Percentiles rank a stretch among this genome's conserved stretches.
These are phyloP conservation scores for Tulasnella sp. DNA, from an alignment of 768 basidiomycete species.

Conservation along the genomic window DNA sequence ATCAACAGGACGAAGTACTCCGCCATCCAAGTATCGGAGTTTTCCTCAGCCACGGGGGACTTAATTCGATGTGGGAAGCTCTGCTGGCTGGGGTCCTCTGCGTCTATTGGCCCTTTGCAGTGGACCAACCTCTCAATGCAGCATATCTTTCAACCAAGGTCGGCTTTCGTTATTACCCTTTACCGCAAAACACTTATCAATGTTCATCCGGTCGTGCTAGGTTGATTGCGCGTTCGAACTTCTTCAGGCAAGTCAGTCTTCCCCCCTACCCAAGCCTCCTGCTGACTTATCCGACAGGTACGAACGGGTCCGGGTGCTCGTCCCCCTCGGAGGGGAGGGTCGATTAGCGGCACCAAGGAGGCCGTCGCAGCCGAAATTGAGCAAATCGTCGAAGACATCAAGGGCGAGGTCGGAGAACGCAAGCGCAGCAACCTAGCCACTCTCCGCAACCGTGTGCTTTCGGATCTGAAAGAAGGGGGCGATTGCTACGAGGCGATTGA, in stretches of 20 bases:
- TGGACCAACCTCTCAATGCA: slow-evolving; percentile 5
- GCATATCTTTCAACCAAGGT: slow-evolving; percentile 18
- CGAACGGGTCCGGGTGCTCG: not conserved
- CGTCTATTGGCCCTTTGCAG: slow-evolving; percentile 15
- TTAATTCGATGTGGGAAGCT: slow-evolving; percentile 22
- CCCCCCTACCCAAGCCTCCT: not conserved
- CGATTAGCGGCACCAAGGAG: not conserved
- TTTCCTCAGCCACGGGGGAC: slow-evolving; percentile 12
- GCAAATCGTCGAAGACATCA: slow-evolving; percentile 1
- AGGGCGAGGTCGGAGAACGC: not conserved
- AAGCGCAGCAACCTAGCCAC: not conserved
- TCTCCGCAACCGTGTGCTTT: not conserved
- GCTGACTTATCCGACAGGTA: not conserved
- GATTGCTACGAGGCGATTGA: not conserved
- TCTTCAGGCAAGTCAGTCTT: not conserved
- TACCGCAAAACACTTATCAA: not conserved
- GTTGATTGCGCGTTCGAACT: not conserved
- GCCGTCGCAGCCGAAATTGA: not conserved
- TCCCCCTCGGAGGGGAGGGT: not conserved
- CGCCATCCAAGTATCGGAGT: slow-evolving; percentile 10
- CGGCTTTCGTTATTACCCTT: not conserved
- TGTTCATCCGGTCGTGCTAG: not conserved
- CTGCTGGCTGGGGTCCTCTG: not conserved
- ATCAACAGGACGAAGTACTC: not conserved
- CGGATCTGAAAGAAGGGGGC: not conserved